Base-by-base conservation (phyloP, 2,329 filamentous ascomycete species). In the Exophiala viscosa region DNA sequence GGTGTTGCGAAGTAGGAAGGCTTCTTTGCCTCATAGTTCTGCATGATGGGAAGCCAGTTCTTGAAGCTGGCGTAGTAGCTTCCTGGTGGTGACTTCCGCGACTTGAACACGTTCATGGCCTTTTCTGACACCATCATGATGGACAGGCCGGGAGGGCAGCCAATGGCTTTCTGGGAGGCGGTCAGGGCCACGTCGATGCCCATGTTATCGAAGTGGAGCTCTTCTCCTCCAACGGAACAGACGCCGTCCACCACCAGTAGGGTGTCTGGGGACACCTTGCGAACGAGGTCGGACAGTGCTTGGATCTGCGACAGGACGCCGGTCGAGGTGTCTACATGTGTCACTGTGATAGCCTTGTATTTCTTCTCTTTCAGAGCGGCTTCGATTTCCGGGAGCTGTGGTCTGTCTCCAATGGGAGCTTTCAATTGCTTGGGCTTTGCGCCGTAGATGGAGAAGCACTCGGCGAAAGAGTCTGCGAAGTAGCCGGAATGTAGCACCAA, bases 21-120 rank as follows among this genome's bases (percentile, higher is more conserved):
- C 77, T 97, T 99, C 78, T 91, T 90, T 60, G 90, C 89, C 76
- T 99, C 93, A 73, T 99, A 99, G 76, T 96, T 97, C 76, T 93
- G 85, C 92, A 99, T 97, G 72, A 99, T 93, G 42, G 92, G 92
- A 52, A 91, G 77, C 93, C 93, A 99, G 75, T 97, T 97, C 79
- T 90, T 91, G 79, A 96, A 89, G 10, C 88, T 95, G 50, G 88
- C 91, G 72, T 96, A 99, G 80, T 97, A 99, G 17, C 90, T 88
- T 15, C 84, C 80, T 1, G 91, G 88, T 10, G 87, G 86, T 9
- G 84, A 85, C 77, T 92, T 92, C 68, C 93, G 83, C 64, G 78
- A 81, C 72, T 92, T 83, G 72, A 95, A 87, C 9, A 77, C 76
- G 65, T 93, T 79, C 63, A 99, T 88, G 39, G 93, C 92, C 60